Base-by-base conservation (phyloP, 768 basidiomycete genomes). In the Cubamyces sp. region DNA sequence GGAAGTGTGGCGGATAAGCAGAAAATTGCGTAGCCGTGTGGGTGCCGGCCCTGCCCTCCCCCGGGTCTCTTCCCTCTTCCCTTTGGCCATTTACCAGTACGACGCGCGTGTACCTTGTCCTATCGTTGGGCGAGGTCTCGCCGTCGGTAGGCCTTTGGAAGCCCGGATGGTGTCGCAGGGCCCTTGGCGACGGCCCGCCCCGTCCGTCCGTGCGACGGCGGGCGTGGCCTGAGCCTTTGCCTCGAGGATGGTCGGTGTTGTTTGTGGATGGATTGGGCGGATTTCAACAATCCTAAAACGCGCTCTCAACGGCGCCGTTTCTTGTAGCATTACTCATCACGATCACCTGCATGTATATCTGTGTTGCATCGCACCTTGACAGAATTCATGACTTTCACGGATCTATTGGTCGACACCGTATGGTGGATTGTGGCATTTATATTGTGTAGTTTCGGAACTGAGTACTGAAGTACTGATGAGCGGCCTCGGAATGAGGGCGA, bases 231-330 rank as follows among this genome's bases (percentile, higher is more conserved):
- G 54, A 18, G 47, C 54, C 23, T 46, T 14, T 5, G n/a, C 19
- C 51, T 15, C 18, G 48, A 50, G 54, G 48, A 48, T 34, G 60
- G 47, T 49, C 42, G 60, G 46, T 51, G 18, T 25, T 51, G 18
- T 25, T 53, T 61, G 60, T n/a, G 48, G 61, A 57, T 45, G 56
- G 48, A 60, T 34, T 57, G 60, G 60, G 76, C 71, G 87, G 88
- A 85, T 90, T 90, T 90, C 88, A 90, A 90, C 88, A 90, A 89
- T 89, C 88, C 87, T 65, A 62, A 66, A 54, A 64, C 50, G 62
- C 62, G 67, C 62, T 66, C 59, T 68, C 67, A 68, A 68, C 67
- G 64, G 67, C 64, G 65, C 60, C 28, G 54, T 64, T 53, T 55
- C 46, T 54, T 49, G 52, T 30, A 43, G 23, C 50, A 58, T 23